Percentiles rank a stretch among this genome's conserved stretches.
These are phyloP conservation scores for Coemansia sp. DNA, from an alignment of 192 early-diverging fungal species.

Conservation along the genomic window DNA sequence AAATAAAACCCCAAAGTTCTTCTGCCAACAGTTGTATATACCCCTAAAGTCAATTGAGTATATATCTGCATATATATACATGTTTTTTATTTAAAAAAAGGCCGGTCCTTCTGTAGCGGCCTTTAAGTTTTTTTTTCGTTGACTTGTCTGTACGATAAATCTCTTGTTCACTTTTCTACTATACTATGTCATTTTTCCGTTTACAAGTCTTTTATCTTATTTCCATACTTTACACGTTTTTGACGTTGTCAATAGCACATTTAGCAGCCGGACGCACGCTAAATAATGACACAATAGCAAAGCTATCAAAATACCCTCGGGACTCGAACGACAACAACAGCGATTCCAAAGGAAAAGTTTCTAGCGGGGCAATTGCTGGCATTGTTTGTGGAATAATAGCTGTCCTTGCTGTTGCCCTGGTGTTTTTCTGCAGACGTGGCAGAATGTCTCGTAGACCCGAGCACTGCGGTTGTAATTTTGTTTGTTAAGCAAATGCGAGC, in stretches of 20 bases:
- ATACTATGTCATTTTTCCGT: not conserved
- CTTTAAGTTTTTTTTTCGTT: too few species aligned
- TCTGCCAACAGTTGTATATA: too few species aligned
- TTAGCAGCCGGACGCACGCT: not conserved
- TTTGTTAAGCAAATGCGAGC: not conserved
- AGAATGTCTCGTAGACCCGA: not conserved
- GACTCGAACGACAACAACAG: not conserved
- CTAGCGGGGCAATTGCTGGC: not conserved
- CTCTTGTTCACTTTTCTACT: too few species aligned
- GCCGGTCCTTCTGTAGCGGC: too few species aligned
- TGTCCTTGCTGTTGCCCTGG: not conserved
- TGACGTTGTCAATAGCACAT: not conserved
- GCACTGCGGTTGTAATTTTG: not conserved
- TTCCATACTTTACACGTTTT: not conserved
- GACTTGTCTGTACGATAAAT: too few species aligned
- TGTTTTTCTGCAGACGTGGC: not conserved
- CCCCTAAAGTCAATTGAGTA: too few species aligned
- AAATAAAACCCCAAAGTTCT: too few species aligned
- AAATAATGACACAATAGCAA: not conserved
- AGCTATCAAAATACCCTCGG: not conserved
- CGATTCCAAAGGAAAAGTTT: not conserved
- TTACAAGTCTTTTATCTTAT: not conserved
- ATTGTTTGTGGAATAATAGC: slow-evolving; percentile 2
- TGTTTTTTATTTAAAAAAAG: too few species aligned
- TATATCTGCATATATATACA: too few species aligned